A percentile compares a stretch with the other conserved stretches of the same genome.
phyloP scores from a whole-genome alignment of 768 basidiomycete species.

The Pleurotus pulmonarius region DNA sequence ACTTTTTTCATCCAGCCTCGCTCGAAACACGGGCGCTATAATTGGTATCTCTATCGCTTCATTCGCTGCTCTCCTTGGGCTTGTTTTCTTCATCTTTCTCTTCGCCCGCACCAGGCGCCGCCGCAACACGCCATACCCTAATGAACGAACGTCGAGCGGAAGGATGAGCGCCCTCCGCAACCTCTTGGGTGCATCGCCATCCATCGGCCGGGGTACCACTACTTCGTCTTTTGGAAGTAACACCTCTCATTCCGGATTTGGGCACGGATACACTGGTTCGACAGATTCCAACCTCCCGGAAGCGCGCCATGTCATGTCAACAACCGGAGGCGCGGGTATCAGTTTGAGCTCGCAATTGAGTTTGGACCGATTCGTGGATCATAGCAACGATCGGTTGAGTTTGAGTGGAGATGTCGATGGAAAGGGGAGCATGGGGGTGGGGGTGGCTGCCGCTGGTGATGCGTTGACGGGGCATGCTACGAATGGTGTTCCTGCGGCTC shows the following conservation, averaged over 20 bases:
- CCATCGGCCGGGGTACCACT: not conserved
- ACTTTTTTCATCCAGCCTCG: not conserved
- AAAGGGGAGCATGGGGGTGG: not conserved
- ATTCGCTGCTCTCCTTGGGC: not conserved
- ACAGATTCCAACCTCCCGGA: not conserved
- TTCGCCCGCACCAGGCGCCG: not conserved
- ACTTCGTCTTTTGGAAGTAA: not conserved
- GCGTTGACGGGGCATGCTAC: not conserved
- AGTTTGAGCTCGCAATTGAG: constrained; percentile 6
- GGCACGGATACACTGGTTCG: not conserved
- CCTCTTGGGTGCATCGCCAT: not conserved
- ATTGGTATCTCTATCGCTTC: constrained; percentile 1
- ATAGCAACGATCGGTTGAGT: not conserved
- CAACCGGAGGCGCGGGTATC: not conserved
- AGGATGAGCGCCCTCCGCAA: not conserved
- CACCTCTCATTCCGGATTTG: not conserved
- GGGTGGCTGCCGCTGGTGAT: not conserved
- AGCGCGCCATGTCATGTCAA: not conserved
- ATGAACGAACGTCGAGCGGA: not conserved
- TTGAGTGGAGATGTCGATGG: not conserved
- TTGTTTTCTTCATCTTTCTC: not conserved
- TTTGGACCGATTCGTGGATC: not conserved
- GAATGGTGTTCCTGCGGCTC: not conserved
- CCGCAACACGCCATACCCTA: not conserved
- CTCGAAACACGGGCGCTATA: constrained; percentile 1